phyloP scores from a whole-genome alignment of 2,329 filamentous ascomycete genomes.

The Hirsutella minnesotensis region DNA sequence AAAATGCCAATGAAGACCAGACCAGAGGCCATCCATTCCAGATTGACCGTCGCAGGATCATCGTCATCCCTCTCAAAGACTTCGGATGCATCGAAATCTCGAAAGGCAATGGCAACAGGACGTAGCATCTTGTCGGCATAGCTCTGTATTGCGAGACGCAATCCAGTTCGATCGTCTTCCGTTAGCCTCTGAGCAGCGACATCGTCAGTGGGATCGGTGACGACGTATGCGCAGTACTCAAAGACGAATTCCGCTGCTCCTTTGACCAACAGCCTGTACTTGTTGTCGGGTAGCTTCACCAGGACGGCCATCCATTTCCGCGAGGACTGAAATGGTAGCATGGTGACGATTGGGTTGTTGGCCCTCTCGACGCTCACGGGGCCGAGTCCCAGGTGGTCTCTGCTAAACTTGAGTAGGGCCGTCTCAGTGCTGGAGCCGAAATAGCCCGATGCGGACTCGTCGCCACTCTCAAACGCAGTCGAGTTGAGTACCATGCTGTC shows the following conservation, averaged over 20 bases:
- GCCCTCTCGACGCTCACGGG: slow-evolving; percentile 32
- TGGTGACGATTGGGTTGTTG: slow-evolving; percentile 31
- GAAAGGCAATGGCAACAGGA: slow-evolving; percentile 64
- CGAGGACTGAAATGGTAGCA: slow-evolving; percentile 42
- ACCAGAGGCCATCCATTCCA: slow-evolving; percentile 34
- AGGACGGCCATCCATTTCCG: slow-evolving; percentile 46
- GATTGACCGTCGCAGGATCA: slow-evolving; percentile 20
- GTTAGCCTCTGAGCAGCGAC: slow-evolving; percentile 16
- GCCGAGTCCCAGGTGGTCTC: slow-evolving; percentile 35
- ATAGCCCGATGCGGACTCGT: slow-evolving; percentile 24
- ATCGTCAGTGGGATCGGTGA: slow-evolving; percentile 30
- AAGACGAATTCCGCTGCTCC: slow-evolving; percentile 46
- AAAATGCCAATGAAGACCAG: slow-evolving; percentile 35
- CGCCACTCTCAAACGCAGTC: slow-evolving; percentile 40
- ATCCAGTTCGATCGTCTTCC: slow-evolving; percentile 17
- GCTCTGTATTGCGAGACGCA: slow-evolving; percentile 21
- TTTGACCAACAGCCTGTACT: slow-evolving; percentile 41
- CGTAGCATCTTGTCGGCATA: slow-evolving; percentile 61
- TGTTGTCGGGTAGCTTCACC: slow-evolving; percentile 30
- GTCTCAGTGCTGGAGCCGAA: slow-evolving; percentile 45
- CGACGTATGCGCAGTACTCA: slow-evolving; percentile 27
- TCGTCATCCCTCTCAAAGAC: slow-evolving; percentile 37
- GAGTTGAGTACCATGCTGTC: slow-evolving; percentile 34
- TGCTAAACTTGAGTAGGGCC: slow-evolving; percentile 36
- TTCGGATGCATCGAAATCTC: slow-evolving; percentile 61